Percentiles rank a stretch among this genome's conserved stretches.
phyloP scores from a whole-genome alignment of 257 asterid species.

The Linaria vulgaris region DNA sequence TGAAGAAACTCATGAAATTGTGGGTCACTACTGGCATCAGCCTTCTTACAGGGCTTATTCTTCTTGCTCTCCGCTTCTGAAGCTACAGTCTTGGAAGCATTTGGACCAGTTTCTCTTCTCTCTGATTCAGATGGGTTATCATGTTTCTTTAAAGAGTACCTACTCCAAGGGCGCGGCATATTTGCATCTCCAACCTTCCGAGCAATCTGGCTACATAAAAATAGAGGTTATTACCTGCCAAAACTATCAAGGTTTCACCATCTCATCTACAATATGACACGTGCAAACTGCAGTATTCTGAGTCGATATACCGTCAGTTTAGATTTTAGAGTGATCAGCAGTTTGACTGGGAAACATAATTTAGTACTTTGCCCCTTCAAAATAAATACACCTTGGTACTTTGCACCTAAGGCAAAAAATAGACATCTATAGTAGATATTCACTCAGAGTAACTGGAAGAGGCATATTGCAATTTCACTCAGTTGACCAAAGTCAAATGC shows the following conservation, averaged over 20 bases:
- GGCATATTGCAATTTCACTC: too few relatives aligned
- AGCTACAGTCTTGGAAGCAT: constrained; percentile 33
- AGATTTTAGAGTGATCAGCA: constrained; percentile 11
- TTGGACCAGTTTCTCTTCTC: constrained; percentile 28
- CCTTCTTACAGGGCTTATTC: constrained; percentile 38
- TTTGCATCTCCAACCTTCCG: constrained; percentile 78
- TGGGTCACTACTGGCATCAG: constrained; percentile 57
- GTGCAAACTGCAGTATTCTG: constrained; percentile 4
- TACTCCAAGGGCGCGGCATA: constrained; percentile 96
- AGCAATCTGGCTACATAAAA: constrained; percentile 71
- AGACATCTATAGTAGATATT: too few relatives aligned
- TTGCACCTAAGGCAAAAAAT: too few relatives aligned
- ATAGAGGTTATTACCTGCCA: constrained; percentile 28
- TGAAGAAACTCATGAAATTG: constrained; percentile 79
- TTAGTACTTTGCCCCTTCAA: too few relatives aligned
- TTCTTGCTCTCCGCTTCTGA: constrained; percentile 44
- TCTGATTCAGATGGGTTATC: constrained; percentile 44
- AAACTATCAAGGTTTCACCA: constrained; percentile 7
- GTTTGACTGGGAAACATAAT: too few relatives aligned
- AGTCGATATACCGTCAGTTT: not conserved
- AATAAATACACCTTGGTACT: too few relatives aligned
- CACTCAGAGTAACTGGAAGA: too few relatives aligned
- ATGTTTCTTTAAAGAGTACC: constrained; percentile 59
- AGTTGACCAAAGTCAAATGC: too few relatives aligned
- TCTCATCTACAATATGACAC: constrained; percentile 12